These are phyloP conservation scores for Cordyceps javanica DNA, from an alignment of 2,329 filamentous ascomycete genomes.

Conservation along the genomic window DNA sequence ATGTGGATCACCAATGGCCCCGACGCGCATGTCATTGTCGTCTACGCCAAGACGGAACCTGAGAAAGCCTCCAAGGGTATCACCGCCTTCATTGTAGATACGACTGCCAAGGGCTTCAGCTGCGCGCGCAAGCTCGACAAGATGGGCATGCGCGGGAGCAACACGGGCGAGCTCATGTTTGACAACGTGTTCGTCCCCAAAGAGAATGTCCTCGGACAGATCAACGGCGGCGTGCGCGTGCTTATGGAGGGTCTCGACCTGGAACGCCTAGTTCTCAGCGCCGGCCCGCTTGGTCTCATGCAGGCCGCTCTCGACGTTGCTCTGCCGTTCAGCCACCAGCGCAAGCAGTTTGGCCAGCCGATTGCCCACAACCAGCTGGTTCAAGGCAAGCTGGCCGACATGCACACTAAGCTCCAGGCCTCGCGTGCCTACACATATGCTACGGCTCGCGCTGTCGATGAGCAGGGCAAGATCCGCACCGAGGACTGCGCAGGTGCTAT, in stretches of 20 bases:
- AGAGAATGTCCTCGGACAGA: conserved; percentile 70
- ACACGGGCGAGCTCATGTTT: conserved; percentile 90
- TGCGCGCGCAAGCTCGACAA: conserved; percentile 92
- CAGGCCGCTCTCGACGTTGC: conserved; percentile 80
- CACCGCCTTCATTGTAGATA: conserved; percentile 86
- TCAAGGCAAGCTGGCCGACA: conserved; percentile 89
- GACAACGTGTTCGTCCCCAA: conserved; percentile 83
- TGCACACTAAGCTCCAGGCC: conserved; percentile 91
- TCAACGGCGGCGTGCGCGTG: conserved; percentile 81
- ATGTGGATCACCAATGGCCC: conserved; percentile 99
- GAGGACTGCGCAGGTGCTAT: conserved; percentile 95
- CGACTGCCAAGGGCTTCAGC: conserved; percentile 65
- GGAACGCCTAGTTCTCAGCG: conserved; percentile 84
- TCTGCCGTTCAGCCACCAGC: conserved; percentile 81
- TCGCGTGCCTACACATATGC: conserved; percentile 81
- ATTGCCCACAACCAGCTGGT: conserved; percentile 91
- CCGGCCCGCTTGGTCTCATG: conserved; percentile 91
- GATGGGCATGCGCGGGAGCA: conserved; percentile 94
- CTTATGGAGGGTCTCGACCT: conserved; percentile 96
- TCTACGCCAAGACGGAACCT: conserved; percentile 94
- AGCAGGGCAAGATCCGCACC: conserved; percentile 65
- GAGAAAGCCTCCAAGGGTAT: conserved; percentile 80
- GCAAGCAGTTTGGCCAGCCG: conserved; percentile 80
- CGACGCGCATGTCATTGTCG: conserved; percentile 84
- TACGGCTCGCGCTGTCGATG: conserved; percentile 75